Evolutionary conservation across 2,329 filamentous ascomycete genomes (phyloP).

Genomic region (Reticulascus tulasneorum): DNA sequence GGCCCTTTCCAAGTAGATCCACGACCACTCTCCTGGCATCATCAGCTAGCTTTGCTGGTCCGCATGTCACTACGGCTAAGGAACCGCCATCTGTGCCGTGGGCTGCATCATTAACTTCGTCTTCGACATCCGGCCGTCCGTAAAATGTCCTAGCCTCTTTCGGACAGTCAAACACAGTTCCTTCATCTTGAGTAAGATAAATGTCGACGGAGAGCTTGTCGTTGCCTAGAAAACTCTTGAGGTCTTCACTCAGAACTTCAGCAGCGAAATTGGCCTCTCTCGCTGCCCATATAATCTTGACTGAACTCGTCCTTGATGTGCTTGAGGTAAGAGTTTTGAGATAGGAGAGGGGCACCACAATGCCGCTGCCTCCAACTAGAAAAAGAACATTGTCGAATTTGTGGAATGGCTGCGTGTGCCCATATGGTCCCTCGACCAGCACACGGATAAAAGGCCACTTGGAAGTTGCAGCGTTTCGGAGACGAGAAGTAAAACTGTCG

Average conservation of each 20-base stretch:
- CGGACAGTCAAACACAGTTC: conserved; percentile 4
- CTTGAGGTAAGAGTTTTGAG: conserved; percentile 22
- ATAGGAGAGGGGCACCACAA: conserved; percentile 39
- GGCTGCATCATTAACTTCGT: conserved; percentile 25
- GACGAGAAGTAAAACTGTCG: conserved; percentile 37
- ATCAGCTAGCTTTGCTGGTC: conserved; percentile 41
- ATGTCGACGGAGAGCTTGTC: conserved; percentile 29
- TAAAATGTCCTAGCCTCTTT: conserved; percentile 15
- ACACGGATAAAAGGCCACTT: conserved; percentile 26
- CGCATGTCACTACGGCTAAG: conserved; percentile 40
- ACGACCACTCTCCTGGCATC: conserved; percentile 34
- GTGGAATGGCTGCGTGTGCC: conserved; percentile 32
- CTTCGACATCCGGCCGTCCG: conserved; percentile 28
- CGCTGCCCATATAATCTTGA: conserved; percentile 40
- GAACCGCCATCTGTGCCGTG: conserved; percentile 17
- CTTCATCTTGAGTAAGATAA: conserved; percentile 26
- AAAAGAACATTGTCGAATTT: conserved; percentile 36
- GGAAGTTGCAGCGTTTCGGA: conserved; percentile 25
- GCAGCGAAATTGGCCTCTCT: conserved; percentile 33
- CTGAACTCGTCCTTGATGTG: conserved; percentile 12
- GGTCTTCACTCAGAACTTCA: conserved; percentile 28
- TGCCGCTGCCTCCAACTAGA: conserved; percentile 40
- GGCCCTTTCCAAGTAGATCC: conserved; percentile 21
- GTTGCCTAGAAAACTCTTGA: conserved; percentile 22
- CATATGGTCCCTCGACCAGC: conserved; percentile 42